These are phyloP conservation scores for Pterocarpus santalinus DNA, from an alignment of 306 rosid genomes.

Conservation along the genomic window DNA sequence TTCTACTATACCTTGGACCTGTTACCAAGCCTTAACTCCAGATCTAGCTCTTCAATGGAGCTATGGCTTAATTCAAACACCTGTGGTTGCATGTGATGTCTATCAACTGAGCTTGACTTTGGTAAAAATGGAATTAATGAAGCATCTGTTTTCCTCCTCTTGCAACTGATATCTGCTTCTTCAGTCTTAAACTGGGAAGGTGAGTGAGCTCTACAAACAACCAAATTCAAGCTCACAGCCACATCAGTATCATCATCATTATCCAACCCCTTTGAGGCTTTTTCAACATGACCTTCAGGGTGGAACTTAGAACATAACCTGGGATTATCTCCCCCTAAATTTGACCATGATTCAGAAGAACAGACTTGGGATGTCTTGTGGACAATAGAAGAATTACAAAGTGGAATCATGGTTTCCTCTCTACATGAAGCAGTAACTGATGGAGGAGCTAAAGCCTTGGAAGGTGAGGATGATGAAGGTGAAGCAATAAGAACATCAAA, in stretches of 20 bases:
- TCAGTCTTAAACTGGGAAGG: constrained; percentile 43
- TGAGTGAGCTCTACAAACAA: constrained; percentile 40
- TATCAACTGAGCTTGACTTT: constrained; percentile 48
- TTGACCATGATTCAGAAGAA: constrained; percentile 57
- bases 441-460: constrained; percentile 50
- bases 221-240: constrained; percentile 50
- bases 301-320: constrained; percentile 38
- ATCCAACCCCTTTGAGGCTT: constrained; percentile 46
- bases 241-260: constrained; percentile 31
- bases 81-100: constrained; percentile 13
- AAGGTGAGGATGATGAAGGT: constrained; percentile 48
- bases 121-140: constrained; percentile 56
- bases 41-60: constrained; percentile 56
- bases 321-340: constrained; percentile 46
- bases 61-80: constrained; percentile 48
- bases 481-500: constrained; percentile 49
- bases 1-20: constrained; percentile 52
- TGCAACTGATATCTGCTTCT: constrained; percentile 51
- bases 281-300: constrained; percentile 45
- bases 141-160: constrained; percentile 69
- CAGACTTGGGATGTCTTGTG: constrained; percentile 35
- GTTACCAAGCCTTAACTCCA: constrained; percentile 61
- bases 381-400: constrained; percentile 47
- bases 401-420: neutral
- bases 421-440: constrained; percentile 12